Conservation (phyloP, 1,284 basidiomycete genomes). For the Kwoniella shivajii region DNA sequence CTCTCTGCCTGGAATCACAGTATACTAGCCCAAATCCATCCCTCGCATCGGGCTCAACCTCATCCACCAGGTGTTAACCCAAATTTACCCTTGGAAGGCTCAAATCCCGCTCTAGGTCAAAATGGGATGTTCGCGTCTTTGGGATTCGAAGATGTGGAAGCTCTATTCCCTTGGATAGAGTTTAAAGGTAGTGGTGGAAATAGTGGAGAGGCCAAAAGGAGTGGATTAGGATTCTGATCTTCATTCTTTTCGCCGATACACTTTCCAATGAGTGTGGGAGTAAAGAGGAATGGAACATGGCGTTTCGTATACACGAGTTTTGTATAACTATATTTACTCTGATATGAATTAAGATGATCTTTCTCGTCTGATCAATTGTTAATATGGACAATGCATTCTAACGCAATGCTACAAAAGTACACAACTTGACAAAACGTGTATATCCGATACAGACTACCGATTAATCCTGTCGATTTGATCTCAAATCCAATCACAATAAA, state of each 20-base stretch:
- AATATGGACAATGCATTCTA: too few species aligned
- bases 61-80: constrained; percentile 29
- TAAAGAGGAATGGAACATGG: neutral
- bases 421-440: too few species aligned
- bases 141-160: constrained; percentile 49
- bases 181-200: constrained; percentile 35
- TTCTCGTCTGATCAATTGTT: neutral
- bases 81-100: constrained; percentile 31
- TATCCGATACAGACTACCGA: too few species aligned
- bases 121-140: constrained; percentile 50
- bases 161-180: constrained; percentile 44
- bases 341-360: neutral
- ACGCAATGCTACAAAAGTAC: too few species aligned
- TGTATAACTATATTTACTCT: neutral
- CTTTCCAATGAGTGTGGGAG: too few species aligned
- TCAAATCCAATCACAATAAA: constrained; percentile 15
- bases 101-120: constrained; percentile 40
- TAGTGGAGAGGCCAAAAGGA: constrained; percentile 29
- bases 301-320: too few species aligned
- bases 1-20: neutral
- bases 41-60: constrained; percentile 22
- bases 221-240: constrained; percentile 44
- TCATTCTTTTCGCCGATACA: too few species aligned
- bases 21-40: constrained; percentile 46
- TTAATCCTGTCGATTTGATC: too few species aligned